These are phyloP conservation scores for Massariosphaeria phaeospora DNA, from an alignment of 495 filamentous ascomycete genomes.

Conservation along the genomic window DNA sequence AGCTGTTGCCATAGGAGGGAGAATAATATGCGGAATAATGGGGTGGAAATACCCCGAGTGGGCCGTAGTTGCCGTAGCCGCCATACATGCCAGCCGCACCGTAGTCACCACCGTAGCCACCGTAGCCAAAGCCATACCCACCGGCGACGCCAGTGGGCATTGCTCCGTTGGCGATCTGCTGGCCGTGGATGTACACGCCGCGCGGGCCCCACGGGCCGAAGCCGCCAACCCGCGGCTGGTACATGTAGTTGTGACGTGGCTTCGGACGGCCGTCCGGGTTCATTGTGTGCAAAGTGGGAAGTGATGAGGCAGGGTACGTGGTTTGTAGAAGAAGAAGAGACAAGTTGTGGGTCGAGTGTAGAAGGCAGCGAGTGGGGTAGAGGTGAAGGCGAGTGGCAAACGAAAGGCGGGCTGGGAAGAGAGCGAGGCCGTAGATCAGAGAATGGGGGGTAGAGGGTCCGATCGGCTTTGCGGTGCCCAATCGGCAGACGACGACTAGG, in stretches of 20 bases:
- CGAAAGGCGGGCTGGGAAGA: neutral
- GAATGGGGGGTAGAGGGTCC: neutral
- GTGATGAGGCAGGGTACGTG: neutral
- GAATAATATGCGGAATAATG: neutral
- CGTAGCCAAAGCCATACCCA: neutral
- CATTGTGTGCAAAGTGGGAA: neutral
- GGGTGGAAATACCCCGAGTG: neutral
- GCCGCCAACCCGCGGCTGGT: neutral
- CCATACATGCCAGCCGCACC: neutral
- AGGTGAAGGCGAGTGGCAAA: neutral
- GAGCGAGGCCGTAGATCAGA: neutral
- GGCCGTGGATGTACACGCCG: neutral
- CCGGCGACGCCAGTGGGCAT: neutral
- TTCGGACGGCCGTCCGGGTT: neutral
- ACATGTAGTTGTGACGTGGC: slow-evolving; percentile 1
- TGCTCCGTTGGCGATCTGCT: neutral
- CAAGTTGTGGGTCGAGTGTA: neutral
- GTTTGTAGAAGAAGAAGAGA: neutral
- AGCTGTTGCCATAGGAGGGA: no score
- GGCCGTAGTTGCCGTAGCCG: slow-evolving; percentile 3
- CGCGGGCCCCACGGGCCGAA: neutral
- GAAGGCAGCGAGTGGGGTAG: neutral
- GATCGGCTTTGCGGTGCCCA: neutral
- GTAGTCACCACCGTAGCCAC: slow-evolving; percentile 5
- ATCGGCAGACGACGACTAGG: no score